Percentiles rank a stretch among this genome's conserved stretches.
phyloP scores from a whole-genome alignment of 2,329 filamentous ascomycete genomes.

The Xylaria sp. region DNA sequence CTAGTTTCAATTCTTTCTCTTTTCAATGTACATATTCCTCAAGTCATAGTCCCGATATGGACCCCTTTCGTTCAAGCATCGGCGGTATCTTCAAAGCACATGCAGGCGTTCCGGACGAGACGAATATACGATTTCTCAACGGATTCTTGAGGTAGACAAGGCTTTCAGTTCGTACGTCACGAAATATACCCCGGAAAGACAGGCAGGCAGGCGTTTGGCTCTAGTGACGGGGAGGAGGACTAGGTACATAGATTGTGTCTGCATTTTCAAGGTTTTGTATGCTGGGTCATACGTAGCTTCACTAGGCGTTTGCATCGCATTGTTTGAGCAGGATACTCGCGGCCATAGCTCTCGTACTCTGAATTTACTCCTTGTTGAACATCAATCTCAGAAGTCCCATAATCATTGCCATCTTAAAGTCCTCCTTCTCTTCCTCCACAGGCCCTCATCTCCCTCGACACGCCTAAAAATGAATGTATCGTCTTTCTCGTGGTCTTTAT shows the following conservation, averaged over 20 bases:
- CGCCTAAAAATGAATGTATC: too few relatives aligned
- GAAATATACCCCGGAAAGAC: constrained; percentile 13
- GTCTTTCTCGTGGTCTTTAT: too few relatives aligned
- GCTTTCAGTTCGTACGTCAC: not conserved
- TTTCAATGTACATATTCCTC: not conserved
- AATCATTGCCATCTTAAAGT: too few relatives aligned
- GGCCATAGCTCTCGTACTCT: not conserved
- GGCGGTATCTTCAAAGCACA: not conserved
- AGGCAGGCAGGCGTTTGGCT: constrained; percentile 11
- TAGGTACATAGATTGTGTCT: not conserved
- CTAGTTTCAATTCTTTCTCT: not conserved
- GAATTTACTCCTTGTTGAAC: not conserved
- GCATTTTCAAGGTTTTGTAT: constrained; percentile 11
- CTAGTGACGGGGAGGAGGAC: not conserved
- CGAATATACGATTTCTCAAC: not conserved
- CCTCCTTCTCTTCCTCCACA: too few relatives aligned
- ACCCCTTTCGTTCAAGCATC: constrained; percentile 10
- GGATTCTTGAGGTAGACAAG: not conserved
- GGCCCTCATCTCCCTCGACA: too few relatives aligned
- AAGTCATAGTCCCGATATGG: not conserved
- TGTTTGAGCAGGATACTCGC: not conserved
- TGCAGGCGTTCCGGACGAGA: constrained; percentile 6
- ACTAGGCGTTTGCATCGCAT: not conserved
- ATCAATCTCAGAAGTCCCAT: not conserved
- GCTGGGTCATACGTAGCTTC: constrained; percentile 5